Evolutionary conservation across 495 filamentous ascomycete genomes (phyloP).

Genomic region (Penicillium paxilli): DNA sequence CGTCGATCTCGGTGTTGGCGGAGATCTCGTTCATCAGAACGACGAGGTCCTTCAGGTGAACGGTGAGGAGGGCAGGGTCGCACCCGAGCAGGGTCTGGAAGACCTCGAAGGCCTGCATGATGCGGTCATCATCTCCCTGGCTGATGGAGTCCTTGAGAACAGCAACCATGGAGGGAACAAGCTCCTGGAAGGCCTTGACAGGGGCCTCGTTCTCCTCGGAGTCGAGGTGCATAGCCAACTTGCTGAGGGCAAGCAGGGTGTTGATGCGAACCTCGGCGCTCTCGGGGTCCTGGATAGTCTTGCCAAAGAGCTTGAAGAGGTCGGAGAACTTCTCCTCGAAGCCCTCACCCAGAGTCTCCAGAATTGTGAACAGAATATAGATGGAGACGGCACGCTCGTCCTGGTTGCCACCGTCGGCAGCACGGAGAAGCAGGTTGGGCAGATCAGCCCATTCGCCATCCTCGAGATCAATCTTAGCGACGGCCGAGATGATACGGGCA

Average conservation of each 20-base stretch:
- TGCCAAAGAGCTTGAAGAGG: conserved; percentile 80
- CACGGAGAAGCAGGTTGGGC: conserved; percentile 69
- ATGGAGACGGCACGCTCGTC: conserved; percentile 84
- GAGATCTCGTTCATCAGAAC: conserved; percentile 92
- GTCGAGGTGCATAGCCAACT: conserved; percentile 83
- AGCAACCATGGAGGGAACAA: conserved; percentile 84
- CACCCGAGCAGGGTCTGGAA: conserved; percentile 95
- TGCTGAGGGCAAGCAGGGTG: conserved; percentile 88
- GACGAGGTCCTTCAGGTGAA: conserved; percentile 86
- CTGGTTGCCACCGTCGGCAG: conserved; percentile 67
- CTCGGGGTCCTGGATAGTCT: conserved; percentile 87
- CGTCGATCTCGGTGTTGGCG: conserved; percentile 69
- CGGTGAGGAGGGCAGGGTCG: conserved; percentile 77
- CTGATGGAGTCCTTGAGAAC: conserved; percentile 83
- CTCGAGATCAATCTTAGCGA: conserved; percentile 83
- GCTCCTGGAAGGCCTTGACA: conserved; percentile 69
- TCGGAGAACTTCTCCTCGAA: conserved; percentile 75
- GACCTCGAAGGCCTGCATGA: conserved; percentile 90
- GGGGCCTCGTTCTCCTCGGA: conserved; percentile 76
- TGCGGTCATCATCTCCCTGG: conserved; percentile 76
- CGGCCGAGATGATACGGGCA: conserved; percentile 81
- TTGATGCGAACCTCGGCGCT: conserved; percentile 91
- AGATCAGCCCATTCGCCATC: conserved; percentile 86
- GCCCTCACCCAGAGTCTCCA: conserved; percentile 79
- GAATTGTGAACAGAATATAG: conserved; percentile 87